A percentile compares a stretch with the other conserved stretches of the same genome.
These are phyloP conservation scores for Acer negundo DNA, from an alignment of 345 rosid genomes.

Conservation along the genomic window DNA sequence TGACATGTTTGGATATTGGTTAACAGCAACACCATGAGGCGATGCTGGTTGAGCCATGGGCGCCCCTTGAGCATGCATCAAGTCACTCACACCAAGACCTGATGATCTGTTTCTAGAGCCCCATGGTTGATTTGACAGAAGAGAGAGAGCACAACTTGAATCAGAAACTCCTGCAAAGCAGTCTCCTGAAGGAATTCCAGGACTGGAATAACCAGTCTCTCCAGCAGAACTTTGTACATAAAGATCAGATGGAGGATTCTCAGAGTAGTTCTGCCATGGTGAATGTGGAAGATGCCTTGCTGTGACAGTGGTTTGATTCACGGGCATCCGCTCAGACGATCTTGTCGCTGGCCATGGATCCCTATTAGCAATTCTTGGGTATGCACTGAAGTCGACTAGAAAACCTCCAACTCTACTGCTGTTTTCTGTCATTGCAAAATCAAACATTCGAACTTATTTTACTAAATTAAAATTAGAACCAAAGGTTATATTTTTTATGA, in stretches of 20 bases:
- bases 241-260: slow-evolving; percentile 48
- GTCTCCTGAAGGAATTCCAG: slow-evolving; percentile 59
- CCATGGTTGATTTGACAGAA: slow-evolving; percentile 97
- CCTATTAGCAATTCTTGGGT: slow-evolving; percentile 41
- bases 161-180: slow-evolving; percentile 66
- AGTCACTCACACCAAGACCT: slow-evolving; percentile 38
- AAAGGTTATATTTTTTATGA: background rate
- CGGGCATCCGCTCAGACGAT: slow-evolving; percentile 32
- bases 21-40: slow-evolving; percentile 39
- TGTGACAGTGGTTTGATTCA: slow-evolving; percentile 25
- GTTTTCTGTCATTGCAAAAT: slow-evolving; percentile 41
- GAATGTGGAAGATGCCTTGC: slow-evolving; percentile 40
- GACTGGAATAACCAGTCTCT: slow-evolving; percentile 51
- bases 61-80: slow-evolving; percentile 41
- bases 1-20: slow-evolving; percentile 49
- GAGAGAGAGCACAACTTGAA: slow-evolving; percentile 99
- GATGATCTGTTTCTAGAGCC: slow-evolving; percentile 43
- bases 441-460: background rate
- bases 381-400: slow-evolving; percentile 56
- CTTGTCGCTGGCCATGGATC: slow-evolving; percentile 43
- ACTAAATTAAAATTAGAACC: background rate
- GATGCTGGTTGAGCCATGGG: slow-evolving; percentile 53
- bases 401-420: slow-evolving; percentile 50
- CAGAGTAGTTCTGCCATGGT: slow-evolving; percentile 47
- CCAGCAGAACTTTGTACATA: slow-evolving; percentile 52